These are phyloP conservation scores for Penicillium roqueforti DNA, from an alignment of 495 filamentous ascomycete genomes.

Conservation along the genomic window DNA sequence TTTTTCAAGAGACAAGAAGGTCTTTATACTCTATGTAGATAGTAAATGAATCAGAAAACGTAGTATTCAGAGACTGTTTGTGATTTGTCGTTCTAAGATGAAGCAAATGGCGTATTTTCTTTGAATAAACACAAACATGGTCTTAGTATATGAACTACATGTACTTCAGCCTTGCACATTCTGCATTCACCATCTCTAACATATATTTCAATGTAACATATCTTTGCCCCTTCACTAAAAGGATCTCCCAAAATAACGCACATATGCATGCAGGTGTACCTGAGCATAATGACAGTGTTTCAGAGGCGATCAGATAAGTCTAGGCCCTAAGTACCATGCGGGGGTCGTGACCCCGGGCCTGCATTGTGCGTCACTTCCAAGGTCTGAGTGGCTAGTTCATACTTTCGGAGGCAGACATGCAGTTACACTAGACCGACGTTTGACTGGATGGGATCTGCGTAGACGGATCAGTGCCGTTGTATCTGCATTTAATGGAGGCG, in stretches of 20 bases:
- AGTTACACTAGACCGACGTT: not conserved
- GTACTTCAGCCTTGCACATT: not conserved
- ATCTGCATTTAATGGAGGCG: not conserved
- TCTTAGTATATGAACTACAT: not conserved
- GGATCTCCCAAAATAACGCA: not conserved
- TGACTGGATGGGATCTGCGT: not conserved
- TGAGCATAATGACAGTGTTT: not conserved
- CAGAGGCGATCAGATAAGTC: conserved; percentile 12
- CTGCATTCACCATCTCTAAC: not conserved
- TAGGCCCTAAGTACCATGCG: conserved; percentile 2
- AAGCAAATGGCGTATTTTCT: no score
- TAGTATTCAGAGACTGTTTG: not conserved
- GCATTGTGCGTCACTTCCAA: not conserved
- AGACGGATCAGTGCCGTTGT: not conserved
- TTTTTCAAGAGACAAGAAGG: not conserved
- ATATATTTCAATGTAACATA: not conserved
- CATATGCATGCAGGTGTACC: not conserved
- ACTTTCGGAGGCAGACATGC: not conserved
- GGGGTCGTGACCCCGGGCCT: conserved; percentile 4
- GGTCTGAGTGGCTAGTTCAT: not conserved
- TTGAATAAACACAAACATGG: not conserved
- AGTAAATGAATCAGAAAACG: not conserved
- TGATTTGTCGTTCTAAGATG: no score
- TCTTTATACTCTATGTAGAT: not conserved
- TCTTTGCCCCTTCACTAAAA: not conserved